These are phyloP conservation scores for Chaetomium globosum DNA, from an alignment of 2,329 filamentous ascomycete genomes.

Conservation along the genomic window DNA sequence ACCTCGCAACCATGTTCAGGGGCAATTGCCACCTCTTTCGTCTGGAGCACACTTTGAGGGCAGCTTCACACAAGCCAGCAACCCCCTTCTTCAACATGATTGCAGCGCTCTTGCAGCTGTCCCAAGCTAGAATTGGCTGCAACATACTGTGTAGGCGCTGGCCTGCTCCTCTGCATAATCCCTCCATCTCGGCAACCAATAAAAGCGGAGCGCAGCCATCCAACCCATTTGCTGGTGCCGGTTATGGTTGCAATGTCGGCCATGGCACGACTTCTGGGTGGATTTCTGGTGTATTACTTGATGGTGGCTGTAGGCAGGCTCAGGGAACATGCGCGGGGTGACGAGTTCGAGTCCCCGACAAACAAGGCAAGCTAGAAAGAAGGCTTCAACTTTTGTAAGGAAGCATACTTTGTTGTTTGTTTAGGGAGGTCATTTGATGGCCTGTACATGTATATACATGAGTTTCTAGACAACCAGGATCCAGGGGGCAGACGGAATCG, in stretches of 20 bases:
- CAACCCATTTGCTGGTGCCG: conserved; percentile 15
- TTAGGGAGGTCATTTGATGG: too few relatives aligned
- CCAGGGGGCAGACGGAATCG: too few relatives aligned
- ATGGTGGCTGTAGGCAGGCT: background rate
- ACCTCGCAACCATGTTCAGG: too few relatives aligned
- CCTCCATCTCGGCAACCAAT: conserved; percentile 27
- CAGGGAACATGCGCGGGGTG: background rate
- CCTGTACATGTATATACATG: too few relatives aligned
- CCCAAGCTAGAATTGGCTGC: conserved; percentile 7
- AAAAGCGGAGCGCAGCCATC: conserved; percentile 14
- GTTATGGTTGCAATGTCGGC: conserved; percentile 18
- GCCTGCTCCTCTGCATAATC: conserved; percentile 22
- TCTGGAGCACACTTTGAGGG: too few relatives aligned
- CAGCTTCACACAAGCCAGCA: background rate
- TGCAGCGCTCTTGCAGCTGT: background rate
- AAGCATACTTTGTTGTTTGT: too few relatives aligned
- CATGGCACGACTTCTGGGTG: background rate
- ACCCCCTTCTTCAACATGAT: background rate
- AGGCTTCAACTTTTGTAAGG: too few relatives aligned
- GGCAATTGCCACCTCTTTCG: background rate
- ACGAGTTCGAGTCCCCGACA: too few relatives aligned
- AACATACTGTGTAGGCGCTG: conserved; percentile 15
- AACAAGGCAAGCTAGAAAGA: too few relatives aligned
- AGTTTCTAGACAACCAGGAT: too few relatives aligned
- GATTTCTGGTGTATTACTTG: background rate